phyloP scores from a whole-genome alignment of 352 stramenopile species.

The Phytopythium chamaehyphon region DNA sequence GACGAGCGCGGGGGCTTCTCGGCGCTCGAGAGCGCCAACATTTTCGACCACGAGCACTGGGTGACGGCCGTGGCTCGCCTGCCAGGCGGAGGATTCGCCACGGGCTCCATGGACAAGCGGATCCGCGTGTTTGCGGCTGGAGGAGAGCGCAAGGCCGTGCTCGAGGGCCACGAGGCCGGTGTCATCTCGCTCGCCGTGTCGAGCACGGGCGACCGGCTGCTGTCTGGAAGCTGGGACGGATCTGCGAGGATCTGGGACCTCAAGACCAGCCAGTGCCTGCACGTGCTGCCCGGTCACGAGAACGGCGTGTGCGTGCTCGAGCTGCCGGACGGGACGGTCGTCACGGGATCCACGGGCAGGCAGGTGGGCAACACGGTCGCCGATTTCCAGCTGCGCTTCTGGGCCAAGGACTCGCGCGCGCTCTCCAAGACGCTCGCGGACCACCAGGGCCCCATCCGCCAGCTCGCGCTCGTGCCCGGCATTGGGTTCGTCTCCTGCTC shows the following conservation, averaged over 20 bases:
- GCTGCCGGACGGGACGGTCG: conserved; percentile 51
- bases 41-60: conserved; percentile 84
- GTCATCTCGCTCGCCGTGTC: conserved; percentile 69
- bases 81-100: conserved; percentile 53
- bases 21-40: conserved; percentile 41
- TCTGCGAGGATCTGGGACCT: conserved; percentile 75
- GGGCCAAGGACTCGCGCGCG: conserved; percentile 38
- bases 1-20: conserved; percentile 29
- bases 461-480: conserved; percentile 56
- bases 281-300: conserved; percentile 63
- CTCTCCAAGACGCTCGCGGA: conserved; percentile 56
- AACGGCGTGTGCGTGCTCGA: conserved; percentile 82
- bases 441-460: conserved; percentile 67
- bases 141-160: conserved; percentile 29
- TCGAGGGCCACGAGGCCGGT: conserved; percentile 67
- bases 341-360: conserved; percentile 72
- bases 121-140: conserved; percentile 62
- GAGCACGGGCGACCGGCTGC: conserved; percentile 29
- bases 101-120: conserved; percentile 77
- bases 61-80: conserved; percentile 59
- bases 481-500: conserved; percentile 84
- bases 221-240: conserved; percentile 83
- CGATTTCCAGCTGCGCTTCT: conserved; percentile 80
- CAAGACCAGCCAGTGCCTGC: conserved; percentile 37
- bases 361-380: conserved; percentile 75